A percentile compares a stretch with the other conserved stretches of the same genome.
Conservation (phyloP, 2,329 filamentous ascomycete genomes). For the Proliferodiscus dingleyae region DNA sequence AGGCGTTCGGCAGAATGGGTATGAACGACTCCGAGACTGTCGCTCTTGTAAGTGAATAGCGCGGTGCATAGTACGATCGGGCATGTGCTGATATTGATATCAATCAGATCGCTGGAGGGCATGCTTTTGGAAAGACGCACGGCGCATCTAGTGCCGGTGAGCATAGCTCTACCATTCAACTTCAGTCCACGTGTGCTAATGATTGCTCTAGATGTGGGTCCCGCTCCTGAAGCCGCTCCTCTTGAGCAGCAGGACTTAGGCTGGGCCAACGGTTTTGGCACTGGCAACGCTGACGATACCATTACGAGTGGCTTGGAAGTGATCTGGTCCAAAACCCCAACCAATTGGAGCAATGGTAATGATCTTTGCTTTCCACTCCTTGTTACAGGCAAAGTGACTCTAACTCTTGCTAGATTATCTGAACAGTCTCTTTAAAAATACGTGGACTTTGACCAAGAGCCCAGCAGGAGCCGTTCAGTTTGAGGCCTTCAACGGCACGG, state of each 20-base stretch:
- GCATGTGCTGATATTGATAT: too few species aligned
- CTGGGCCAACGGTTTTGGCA: constrained; percentile 60
- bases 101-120: constrained; percentile 55
- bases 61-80: too few species aligned
- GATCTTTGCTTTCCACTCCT: too few species aligned
- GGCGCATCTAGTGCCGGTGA: constrained; percentile 40
- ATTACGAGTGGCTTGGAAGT: constrained; percentile 77
- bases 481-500: constrained; percentile 41
- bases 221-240: constrained; percentile 61
- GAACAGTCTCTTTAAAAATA: constrained; percentile 71
- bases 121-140: constrained; percentile 58
- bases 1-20: constrained; percentile 55
- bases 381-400: too few species aligned
- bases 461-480: constrained; percentile 74
- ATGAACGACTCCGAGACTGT: constrained; percentile 61
- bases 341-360: constrained; percentile 70
- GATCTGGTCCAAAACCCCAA: constrained; percentile 71
- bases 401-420: too few species aligned
- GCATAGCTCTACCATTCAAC: too few species aligned
- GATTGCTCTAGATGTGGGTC: constrained; percentile 54
- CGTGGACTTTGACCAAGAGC: constrained; percentile 72
- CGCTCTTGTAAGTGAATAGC: too few species aligned
- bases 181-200: too few species aligned
- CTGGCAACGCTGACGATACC: constrained; percentile 65
- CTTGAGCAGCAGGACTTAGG: constrained; percentile 67